Conservation (phyloP, 768 basidiomycete genomes). For the Kwoniella dejecticola region DNA sequence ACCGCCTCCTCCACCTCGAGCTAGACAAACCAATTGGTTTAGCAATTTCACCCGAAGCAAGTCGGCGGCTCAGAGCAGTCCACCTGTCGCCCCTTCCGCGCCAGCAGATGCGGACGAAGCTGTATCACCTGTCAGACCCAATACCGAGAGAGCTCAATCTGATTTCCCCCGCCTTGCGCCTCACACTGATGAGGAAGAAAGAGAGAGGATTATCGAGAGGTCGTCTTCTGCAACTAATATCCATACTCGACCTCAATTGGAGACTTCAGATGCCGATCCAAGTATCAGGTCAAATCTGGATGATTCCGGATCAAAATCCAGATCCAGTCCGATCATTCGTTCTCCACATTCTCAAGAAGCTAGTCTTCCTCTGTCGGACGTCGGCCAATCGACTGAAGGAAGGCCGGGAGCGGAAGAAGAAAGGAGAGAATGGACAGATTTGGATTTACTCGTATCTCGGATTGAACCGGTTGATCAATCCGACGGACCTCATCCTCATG, state of each 20-base stretch:
- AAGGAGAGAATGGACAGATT: slow-evolving; percentile 61
- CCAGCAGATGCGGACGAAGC: not conserved
- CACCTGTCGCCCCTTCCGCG: not conserved
- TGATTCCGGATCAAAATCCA: not conserved
- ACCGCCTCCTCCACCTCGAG: slow-evolving; percentile 31
- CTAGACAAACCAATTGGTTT: slow-evolving; percentile 17
- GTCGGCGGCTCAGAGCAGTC: not conserved
- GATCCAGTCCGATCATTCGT: too few relatives aligned
- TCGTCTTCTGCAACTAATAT: slow-evolving; percentile 8
- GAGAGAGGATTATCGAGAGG: slow-evolving; percentile 14
- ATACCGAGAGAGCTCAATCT: slow-evolving; percentile 26
- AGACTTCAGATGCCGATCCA: too few relatives aligned
- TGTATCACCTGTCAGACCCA: slow-evolving; percentile 12
- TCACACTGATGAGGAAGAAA: not conserved
- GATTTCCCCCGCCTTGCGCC: slow-evolving; percentile 12
- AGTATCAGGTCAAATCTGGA: not conserved
- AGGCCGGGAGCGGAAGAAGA: not conserved
- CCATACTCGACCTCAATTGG: too few relatives aligned
- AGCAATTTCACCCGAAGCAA: not conserved
- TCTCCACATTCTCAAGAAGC: slow-evolving; percentile 1
- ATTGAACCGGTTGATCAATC: slow-evolving; percentile 53
- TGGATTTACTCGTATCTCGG: slow-evolving; percentile 66
- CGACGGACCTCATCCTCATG: slow-evolving; percentile 19
- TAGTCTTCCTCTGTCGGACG: slow-evolving; percentile 1
- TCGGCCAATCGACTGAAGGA: not conserved